These are phyloP conservation scores for Ceratobasidium sp. DNA, from an alignment of 1,284 basidiomycete genomes.

Conservation along the genomic window DNA sequence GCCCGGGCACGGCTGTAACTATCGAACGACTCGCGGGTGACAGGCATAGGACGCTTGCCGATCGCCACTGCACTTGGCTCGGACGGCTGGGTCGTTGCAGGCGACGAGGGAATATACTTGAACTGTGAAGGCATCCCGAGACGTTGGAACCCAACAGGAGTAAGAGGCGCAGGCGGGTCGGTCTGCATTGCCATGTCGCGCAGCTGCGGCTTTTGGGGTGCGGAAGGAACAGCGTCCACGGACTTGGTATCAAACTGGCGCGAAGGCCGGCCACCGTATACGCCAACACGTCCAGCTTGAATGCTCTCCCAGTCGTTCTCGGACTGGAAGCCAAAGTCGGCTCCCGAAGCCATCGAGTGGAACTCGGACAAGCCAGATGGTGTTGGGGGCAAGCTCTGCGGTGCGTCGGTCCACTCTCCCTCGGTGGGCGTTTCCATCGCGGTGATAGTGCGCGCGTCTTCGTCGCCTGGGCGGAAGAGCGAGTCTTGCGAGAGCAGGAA, in stretches of 20 bases:
- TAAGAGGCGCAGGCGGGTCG: constrained; percentile 56
- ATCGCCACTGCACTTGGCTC: constrained; percentile 50
- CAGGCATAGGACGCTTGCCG: constrained; percentile 56
- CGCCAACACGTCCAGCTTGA: constrained; percentile 55
- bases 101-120: constrained; percentile 72
- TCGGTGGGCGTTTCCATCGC: constrained; percentile 76
- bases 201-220: constrained; percentile 63
- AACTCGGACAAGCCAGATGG: constrained; percentile 51
- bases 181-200: constrained; percentile 82
- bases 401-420: constrained; percentile 81
- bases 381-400: constrained; percentile 65
- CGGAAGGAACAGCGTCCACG: constrained; percentile 47
- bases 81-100: constrained; percentile 46
- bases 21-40: constrained; percentile 59
- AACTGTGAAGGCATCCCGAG: constrained; percentile 74
- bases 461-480: constrained; percentile 21
- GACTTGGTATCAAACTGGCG: constrained; percentile 41
- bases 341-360: constrained; percentile 49
- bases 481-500: constrained; percentile 38
- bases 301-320: constrained; percentile 70
- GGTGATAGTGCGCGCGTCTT: constrained; percentile 58
- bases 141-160: constrained; percentile 60
- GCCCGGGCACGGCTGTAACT: constrained; percentile 52
- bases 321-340: constrained; percentile 51
- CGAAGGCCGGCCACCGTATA: neutral